Conservation (phyloP, 805 yeast species). For the Kurtzmaniella cleridarum region DNA sequence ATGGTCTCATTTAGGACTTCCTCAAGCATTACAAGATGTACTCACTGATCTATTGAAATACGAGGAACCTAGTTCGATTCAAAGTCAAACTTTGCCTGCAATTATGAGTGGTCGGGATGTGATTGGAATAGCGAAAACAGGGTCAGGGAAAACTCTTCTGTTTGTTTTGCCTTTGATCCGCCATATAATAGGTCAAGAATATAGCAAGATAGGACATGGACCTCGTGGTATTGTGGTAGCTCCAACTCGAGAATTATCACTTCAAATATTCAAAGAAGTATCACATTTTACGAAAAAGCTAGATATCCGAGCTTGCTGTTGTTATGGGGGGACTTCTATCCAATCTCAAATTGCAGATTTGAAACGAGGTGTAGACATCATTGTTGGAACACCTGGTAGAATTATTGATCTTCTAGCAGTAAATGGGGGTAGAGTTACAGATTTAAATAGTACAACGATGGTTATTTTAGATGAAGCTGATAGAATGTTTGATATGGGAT, state of each 20-base stretch:
- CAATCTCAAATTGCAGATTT: slow-evolving; percentile 76
- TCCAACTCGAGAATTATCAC: slow-evolving; percentile 89
- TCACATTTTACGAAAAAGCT: slow-evolving; percentile 49
- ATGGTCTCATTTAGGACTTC: slow-evolving; percentile 82
- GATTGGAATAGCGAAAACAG: slow-evolving; percentile 93
- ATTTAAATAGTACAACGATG: slow-evolving; percentile 64
- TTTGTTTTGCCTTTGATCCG: slow-evolving; percentile 79
- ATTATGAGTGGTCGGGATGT: slow-evolving; percentile 87
- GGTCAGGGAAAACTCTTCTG: slow-evolving; percentile 92
- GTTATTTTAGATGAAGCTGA: slow-evolving; percentile 96
- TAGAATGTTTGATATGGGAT: slow-evolving; percentile 93
- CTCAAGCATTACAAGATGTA: slow-evolving; percentile 49
- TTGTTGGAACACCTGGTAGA: slow-evolving; percentile 95
- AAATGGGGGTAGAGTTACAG: slow-evolving; percentile 71
- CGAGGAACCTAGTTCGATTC: slow-evolving; percentile 76
- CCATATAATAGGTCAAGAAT: slow-evolving; percentile 73
- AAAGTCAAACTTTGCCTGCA: slow-evolving; percentile 85
- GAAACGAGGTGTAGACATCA: slow-evolving; percentile 70
- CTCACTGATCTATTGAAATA: slow-evolving; percentile 49
- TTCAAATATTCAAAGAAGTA: slow-evolving; percentile 73
- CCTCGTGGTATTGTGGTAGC: slow-evolving; percentile 78
- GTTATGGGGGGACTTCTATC: slow-evolving; percentile 87
- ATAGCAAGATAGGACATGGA: slow-evolving; percentile 48
- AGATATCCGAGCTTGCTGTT: slow-evolving; percentile 58
- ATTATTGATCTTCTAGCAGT: slow-evolving; percentile 83